phyloP scores from a whole-genome alignment of 495 filamentous ascomycete genomes.

The Neurospora pannonica region DNA sequence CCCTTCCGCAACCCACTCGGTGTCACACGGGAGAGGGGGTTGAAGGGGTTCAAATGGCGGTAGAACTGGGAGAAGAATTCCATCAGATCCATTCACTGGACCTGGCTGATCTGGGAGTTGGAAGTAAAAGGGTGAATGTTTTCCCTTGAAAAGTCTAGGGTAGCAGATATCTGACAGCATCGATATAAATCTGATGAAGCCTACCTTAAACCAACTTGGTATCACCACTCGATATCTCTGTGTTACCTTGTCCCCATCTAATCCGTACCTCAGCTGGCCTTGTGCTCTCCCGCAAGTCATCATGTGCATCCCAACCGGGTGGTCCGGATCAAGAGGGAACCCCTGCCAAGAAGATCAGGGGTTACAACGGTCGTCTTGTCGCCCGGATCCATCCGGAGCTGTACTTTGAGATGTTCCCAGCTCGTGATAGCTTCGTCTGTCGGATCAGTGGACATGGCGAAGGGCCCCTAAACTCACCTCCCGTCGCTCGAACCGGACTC shows the following conservation, averaged over 20 bases:
- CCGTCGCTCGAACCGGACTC: not conserved
- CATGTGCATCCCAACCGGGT: not conserved
- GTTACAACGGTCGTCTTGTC: not conserved
- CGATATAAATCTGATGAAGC: not conserved
- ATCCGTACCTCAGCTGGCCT: not conserved
- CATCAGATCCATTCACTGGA: not conserved
- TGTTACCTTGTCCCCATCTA: not conserved
- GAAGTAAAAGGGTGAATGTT: not conserved
- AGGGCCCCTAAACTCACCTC: not conserved
- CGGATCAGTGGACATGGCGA: not conserved
- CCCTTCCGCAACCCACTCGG: not conserved
- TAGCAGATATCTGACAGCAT: not conserved
- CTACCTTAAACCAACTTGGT: not conserved
- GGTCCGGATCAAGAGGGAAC: not conserved
- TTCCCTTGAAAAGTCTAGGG: too few relatives aligned
- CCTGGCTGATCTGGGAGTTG: not conserved
- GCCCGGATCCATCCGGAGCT: not conserved
- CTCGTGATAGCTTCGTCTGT: not conserved
- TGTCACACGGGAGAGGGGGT: not conserved
- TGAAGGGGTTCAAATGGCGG: not conserved
- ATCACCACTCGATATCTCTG: not conserved
- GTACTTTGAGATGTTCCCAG: not conserved
- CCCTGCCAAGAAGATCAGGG: not conserved
- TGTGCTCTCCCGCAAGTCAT: not conserved
- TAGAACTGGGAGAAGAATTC: not conserved